Percentiles rank a stretch among this genome's conserved stretches.
Conservation (phyloP, 306 rosid genomes). For the Morella rubra region DNA sequence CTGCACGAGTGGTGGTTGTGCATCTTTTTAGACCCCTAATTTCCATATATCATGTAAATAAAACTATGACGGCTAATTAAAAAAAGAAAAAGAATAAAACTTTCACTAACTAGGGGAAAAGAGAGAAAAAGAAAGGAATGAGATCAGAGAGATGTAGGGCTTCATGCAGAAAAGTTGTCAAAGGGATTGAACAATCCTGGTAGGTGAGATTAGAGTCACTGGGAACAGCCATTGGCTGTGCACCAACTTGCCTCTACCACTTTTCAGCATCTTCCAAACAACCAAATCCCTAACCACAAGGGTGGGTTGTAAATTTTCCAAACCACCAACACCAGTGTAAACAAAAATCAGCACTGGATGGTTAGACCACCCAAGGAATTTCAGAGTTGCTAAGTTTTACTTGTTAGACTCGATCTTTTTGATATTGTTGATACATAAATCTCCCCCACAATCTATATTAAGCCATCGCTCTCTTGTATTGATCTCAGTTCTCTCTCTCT, state of each 20-base stretch:
- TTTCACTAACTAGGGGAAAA: too few species aligned
- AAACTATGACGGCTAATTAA: too few species aligned
- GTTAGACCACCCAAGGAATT: slow-evolving; percentile 61
- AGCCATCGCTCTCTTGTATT: neutral
- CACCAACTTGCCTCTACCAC: neutral
- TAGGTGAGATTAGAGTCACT: neutral
- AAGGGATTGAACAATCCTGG: neutral
- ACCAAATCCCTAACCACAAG: neutral
- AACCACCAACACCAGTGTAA: slow-evolving; percentile 50
- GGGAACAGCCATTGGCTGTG: too few species aligned
- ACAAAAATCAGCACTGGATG: slow-evolving; percentile 25
- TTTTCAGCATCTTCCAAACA: neutral
- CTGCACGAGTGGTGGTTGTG: too few species aligned
- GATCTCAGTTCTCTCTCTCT: slow-evolving; percentile 6
- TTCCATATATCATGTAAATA: too few species aligned
- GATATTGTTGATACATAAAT: slow-evolving; percentile 17
- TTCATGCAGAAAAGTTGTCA: neutral
- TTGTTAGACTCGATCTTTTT: slow-evolving; percentile 38
- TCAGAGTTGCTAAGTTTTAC: slow-evolving; percentile 25
- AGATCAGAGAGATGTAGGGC: too few species aligned
- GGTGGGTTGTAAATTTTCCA: slow-evolving; percentile 19
- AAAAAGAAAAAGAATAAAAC: neutral
- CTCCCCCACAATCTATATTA: slow-evolving; percentile 31
- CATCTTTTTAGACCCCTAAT: too few species aligned
- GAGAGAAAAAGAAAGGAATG: too few species aligned